phyloP scores from a whole-genome alignment of 495 filamentous ascomycete species.

The Chaetomium fimeti region DNA sequence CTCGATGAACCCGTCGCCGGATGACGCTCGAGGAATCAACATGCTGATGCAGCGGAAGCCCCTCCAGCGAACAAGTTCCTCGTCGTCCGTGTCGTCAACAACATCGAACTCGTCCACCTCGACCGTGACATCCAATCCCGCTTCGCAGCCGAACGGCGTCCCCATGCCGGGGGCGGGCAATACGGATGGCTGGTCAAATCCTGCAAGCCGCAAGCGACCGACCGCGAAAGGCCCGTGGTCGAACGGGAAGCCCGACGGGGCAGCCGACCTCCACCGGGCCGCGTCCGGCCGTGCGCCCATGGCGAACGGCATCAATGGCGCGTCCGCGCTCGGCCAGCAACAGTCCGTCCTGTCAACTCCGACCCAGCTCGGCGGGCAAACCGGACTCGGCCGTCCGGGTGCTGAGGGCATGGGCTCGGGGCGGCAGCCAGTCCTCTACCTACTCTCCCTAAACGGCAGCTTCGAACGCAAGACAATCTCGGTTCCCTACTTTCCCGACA shows the following conservation, averaged over 20 bases:
- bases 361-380: slow-evolving; percentile 40
- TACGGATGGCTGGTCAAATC: slow-evolving; percentile 49
- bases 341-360: slow-evolving; percentile 62
- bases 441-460: slow-evolving; percentile 86
- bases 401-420: slow-evolving; percentile 55
- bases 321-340: slow-evolving; percentile 72
- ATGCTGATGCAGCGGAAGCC: slow-evolving; percentile 86
- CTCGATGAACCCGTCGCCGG: slow-evolving; percentile 69
- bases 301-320: slow-evolving; percentile 58
- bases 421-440: slow-evolving; percentile 69
- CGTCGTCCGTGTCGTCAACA: slow-evolving; percentile 74
- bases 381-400: slow-evolving; percentile 50
- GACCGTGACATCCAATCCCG: slow-evolving; percentile 49
- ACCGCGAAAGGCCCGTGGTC: slow-evolving; percentile 68
- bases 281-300: slow-evolving; percentile 44
- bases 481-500: slow-evolving; percentile 84
- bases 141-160: slow-evolving; percentile 27
- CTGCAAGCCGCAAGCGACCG: slow-evolving; percentile 64
- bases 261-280: slow-evolving; percentile 48
- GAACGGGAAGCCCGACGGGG: slow-evolving; percentile 44
- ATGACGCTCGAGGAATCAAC: slow-evolving; percentile 70
- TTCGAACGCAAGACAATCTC: slow-evolving; percentile 96
- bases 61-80: slow-evolving; percentile 80
- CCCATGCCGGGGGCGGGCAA: slow-evolving; percentile 45
- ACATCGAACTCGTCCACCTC: slow-evolving; percentile 64